A percentile compares a stretch with the other conserved stretches of the same genome.
phyloP scores from a whole-genome alignment of 352 stramenopile genomes.

The Pythium aphanidermatum region DNA sequence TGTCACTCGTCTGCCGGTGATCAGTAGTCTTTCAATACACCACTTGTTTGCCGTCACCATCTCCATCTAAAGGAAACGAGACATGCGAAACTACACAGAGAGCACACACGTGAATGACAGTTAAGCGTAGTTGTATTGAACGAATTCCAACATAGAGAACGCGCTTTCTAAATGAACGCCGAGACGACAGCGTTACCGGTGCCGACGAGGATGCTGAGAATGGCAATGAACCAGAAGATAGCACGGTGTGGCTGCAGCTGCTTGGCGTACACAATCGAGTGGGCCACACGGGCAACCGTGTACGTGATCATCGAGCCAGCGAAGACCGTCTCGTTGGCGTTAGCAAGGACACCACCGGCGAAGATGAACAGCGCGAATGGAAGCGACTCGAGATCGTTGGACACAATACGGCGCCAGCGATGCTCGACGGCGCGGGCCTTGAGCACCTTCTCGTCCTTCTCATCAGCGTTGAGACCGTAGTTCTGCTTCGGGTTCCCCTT shows the following conservation, averaged over 20 bases:
- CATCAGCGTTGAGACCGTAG: neutral
- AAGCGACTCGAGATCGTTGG: slow-evolving; percentile 31
- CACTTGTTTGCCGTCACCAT: no score
- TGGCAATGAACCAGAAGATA: slow-evolving; percentile 15
- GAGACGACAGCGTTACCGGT: slow-evolving; percentile 12
- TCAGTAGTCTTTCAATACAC: no score
- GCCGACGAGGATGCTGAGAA: slow-evolving; percentile 16
- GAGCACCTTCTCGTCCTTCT: slow-evolving; percentile 25
- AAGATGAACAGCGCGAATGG: slow-evolving; percentile 20
- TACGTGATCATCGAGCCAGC: slow-evolving; percentile 13
- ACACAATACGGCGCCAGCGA: slow-evolving; percentile 26
- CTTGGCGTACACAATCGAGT: slow-evolving; percentile 19
- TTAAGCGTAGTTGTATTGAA: no score
- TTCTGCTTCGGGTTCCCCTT: neutral
- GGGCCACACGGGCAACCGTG: slow-evolving; percentile 19
- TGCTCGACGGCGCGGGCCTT: slow-evolving; percentile 14
- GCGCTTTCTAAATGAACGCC: no score
- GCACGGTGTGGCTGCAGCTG: slow-evolving; percentile 12
- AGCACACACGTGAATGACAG: no score
- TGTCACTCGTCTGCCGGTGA: neutral
- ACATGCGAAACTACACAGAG: no score
- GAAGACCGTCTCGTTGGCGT: slow-evolving; percentile 11
- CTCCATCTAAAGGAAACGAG: no score
- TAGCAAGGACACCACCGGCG: slow-evolving; percentile 6
- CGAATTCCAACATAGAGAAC: no score